These are phyloP conservation scores for Cryptosporidium bovis DNA, from an alignment of 169 alveolate genomes.

Conservation along the genomic window DNA sequence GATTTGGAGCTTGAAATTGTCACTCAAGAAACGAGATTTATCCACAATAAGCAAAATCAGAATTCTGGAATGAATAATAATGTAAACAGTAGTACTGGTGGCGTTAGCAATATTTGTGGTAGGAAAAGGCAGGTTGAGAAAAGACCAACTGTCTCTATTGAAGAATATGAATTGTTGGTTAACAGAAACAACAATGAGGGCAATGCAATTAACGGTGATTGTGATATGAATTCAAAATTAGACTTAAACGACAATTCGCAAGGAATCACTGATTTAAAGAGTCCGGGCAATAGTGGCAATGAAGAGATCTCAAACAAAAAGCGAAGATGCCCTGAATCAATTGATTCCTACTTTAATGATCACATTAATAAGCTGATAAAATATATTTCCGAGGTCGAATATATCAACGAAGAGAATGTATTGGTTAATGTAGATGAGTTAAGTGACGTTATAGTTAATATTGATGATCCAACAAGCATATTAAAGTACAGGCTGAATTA, in stretches of 20 bases:
- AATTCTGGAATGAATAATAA: background rate
- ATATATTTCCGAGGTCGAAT: conserved; percentile 49
- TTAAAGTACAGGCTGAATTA: conserved; percentile 39
- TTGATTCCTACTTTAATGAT: conserved; percentile 46
- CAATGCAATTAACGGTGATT: too few relatives aligned
- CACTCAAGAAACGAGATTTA: conserved; percentile 36
- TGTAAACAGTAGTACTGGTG: background rate
- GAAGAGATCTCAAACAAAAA: conserved; percentile 2
- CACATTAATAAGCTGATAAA: conserved; percentile 23
- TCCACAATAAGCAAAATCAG: background rate
- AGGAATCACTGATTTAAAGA: background rate
- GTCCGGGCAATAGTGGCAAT: background rate
- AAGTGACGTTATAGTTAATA: background rate
- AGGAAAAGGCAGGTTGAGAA: background rate
- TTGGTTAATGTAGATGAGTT: background rate
- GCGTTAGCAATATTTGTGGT: background rate
- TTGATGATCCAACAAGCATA: conserved; percentile 15
- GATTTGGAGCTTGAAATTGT: conserved; percentile 59
- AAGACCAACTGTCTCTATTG: conserved; percentile 20
- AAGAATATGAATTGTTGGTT: conserved; percentile 6
- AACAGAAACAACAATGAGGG: background rate
- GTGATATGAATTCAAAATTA: background rate
- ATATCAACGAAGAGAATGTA: conserved; percentile 3
- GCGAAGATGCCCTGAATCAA: conserved; percentile 14
- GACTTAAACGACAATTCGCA: background rate